Percentiles rank a stretch among this genome's conserved stretches.
Evolutionary conservation across 345 rosid species (phyloP).

Genomic region (Leavenworthia alabamica): DNA sequence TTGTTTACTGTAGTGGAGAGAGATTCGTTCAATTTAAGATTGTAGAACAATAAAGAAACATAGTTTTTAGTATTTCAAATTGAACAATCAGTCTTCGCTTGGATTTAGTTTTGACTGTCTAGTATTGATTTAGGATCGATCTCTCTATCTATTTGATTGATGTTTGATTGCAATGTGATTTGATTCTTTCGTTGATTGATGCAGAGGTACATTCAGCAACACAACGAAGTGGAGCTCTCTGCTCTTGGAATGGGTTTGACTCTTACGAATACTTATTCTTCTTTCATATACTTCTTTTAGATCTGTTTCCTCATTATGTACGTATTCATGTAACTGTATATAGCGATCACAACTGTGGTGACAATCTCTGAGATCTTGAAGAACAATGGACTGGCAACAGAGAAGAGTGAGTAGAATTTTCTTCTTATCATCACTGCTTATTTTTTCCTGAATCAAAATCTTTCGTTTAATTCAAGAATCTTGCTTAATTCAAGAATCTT

Average conservation of each 20-base stretch:
- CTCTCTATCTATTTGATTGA: not conserved
- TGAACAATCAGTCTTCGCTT: not conserved
- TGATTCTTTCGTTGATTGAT: not conserved
- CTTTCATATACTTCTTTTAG: not conserved
- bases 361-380: slow-evolving; percentile 88
- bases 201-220: slow-evolving; percentile 89
- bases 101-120: not conserved
- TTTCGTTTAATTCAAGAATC: not conserved
- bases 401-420: slow-evolving; percentile 53
- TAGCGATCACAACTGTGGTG: slow-evolving; percentile 74
- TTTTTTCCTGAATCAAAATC: not conserved
- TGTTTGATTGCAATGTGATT: not conserved
- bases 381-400: slow-evolving; percentile 81
- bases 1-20: not conserved
- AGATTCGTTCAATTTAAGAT: not conserved
- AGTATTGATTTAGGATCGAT: not conserved
- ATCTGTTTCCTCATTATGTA: not conserved
- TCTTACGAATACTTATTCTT: not conserved
- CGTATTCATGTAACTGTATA: not conserved
- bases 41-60: not conserved
- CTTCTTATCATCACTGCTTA: not conserved
- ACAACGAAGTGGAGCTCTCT: slow-evolving; percentile 86
- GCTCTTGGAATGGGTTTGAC: slow-evolving; percentile 87
- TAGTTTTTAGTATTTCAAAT: not conserved
- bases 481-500: not conserved